phyloP scores from a whole-genome alignment of 2,329 filamentous ascomycete species.

The Apiospora arundinis region DNA sequence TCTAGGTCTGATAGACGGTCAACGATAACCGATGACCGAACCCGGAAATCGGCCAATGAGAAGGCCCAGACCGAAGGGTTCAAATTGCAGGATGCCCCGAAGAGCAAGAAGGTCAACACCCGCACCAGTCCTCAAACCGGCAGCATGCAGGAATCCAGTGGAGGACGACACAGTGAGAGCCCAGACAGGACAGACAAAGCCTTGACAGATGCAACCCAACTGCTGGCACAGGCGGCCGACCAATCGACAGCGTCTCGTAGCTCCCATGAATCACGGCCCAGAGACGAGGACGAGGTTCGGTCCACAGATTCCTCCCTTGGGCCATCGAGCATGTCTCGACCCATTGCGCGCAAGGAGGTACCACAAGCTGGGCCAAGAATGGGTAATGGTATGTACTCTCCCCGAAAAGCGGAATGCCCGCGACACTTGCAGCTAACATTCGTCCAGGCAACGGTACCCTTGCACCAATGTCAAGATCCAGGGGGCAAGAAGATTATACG shows the following conservation, averaged over 20 bases:
- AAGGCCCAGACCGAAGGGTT: conserved; percentile 64
- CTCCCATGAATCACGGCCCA: conserved; percentile 64
- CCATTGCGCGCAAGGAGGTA: conserved; percentile 71
- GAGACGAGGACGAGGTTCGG: conserved; percentile 59
- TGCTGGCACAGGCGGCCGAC: conserved; percentile 40
- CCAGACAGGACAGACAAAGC: conserved; percentile 45
- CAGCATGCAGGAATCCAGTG: conserved; percentile 45
- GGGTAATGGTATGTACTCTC: conserved; percentile 23
- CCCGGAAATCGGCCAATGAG: conserved; percentile 45
- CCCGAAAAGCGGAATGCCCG: background rate
- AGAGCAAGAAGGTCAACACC: conserved; percentile 58
- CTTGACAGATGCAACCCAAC: conserved; percentile 42
- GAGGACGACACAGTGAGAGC: conserved; percentile 45
- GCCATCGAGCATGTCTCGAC: conserved; percentile 51
- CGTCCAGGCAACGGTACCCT: conserved; percentile 29
- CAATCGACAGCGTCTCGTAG: conserved; percentile 54
- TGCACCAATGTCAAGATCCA: conserved; percentile 28
- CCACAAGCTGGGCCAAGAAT: conserved; percentile 43
- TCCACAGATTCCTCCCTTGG: conserved; percentile 52
- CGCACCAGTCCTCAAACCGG: conserved; percentile 53
- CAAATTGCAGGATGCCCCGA: conserved; percentile 82
- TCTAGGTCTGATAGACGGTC: conserved; percentile 41
- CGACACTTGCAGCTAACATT: conserved; percentile 8
- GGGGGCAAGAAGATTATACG: conserved; percentile 34
- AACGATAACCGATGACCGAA: conserved; percentile 45